Evolutionary conservation across 305 asterid species (phyloP).

Genomic region (Stenogyne calaminthoides): DNA sequence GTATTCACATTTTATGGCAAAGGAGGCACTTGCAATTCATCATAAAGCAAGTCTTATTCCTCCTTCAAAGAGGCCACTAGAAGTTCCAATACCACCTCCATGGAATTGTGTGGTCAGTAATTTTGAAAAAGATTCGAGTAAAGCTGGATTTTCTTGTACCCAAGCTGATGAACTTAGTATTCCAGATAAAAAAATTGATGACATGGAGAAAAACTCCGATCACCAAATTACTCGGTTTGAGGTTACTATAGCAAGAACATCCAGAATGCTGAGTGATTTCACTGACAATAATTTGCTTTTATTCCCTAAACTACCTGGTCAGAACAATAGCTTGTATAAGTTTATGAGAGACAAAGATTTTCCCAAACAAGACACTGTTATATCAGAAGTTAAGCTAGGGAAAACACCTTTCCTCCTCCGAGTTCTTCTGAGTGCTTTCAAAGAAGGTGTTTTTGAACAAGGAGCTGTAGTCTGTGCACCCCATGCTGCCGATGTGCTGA

Average conservation of each 20-base stretch:
- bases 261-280: slow-evolving; percentile 44
- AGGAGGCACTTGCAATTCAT: slow-evolving; percentile 46
- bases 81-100: slow-evolving; percentile 65
- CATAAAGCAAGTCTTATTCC: slow-evolving; percentile 49
- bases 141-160: slow-evolving; percentile 27
- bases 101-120: slow-evolving; percentile 59
- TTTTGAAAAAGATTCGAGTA: slow-evolving; percentile 26
- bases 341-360: slow-evolving; percentile 46
- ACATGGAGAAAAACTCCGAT: slow-evolving; percentile 24
- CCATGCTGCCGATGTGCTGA: slow-evolving; percentile 49
- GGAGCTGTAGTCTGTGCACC: slow-evolving; percentile 88
- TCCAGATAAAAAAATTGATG: slow-evolving; percentile 27
- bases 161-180: slow-evolving; percentile 30
- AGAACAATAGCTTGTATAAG: slow-evolving; percentile 45
- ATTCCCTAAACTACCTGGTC: slow-evolving; percentile 50
- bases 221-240: slow-evolving; percentile 38
- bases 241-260: slow-evolving; percentile 71
- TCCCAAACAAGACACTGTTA: slow-evolving; percentile 33
- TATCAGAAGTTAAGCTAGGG: slow-evolving; percentile 32
- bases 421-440: slow-evolving; percentile 59
- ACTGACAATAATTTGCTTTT: slow-evolving; percentile 45
- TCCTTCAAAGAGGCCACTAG: slow-evolving; percentile 47
- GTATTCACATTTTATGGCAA: slow-evolving; percentile 51
- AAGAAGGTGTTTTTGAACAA: slow-evolving; percentile 75
- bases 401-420: slow-evolving; percentile 54